These are phyloP conservation scores for Psilocybe subaeruginosa DNA, from an alignment of 768 basidiomycete species.

Conservation along the genomic window DNA sequence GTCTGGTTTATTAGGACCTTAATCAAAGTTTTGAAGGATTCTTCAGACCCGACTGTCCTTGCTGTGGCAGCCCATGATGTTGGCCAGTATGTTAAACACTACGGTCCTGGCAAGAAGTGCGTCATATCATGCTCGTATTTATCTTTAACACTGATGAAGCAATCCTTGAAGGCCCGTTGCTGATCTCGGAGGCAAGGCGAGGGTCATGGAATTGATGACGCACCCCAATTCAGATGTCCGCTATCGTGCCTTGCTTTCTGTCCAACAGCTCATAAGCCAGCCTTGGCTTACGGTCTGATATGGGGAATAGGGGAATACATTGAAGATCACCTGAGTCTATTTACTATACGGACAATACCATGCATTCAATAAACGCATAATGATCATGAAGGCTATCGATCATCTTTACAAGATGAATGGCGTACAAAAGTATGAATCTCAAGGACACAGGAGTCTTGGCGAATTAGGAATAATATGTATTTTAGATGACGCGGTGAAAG, in stretches of 20 bases:
- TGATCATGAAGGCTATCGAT: too few relatives aligned
- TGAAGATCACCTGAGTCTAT: not conserved
- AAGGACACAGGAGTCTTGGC: too few relatives aligned
- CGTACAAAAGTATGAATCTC: too few relatives aligned
- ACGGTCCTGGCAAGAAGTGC: conserved; percentile 91
- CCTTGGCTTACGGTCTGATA: conserved; percentile 69
- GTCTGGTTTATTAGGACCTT: conserved; percentile 54
- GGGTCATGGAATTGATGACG: conserved; percentile 92
- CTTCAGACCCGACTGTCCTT: conserved; percentile 75
- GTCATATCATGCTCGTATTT: conserved; percentile 22
- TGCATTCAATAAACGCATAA: not conserved
- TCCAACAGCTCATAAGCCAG: conserved; percentile 91
- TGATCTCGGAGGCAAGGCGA: conserved; percentile 84
- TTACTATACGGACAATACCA: conserved; percentile 1
- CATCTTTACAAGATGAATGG: too few relatives aligned
- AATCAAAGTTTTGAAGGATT: conserved; percentile 69
- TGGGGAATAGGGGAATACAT: not conserved
- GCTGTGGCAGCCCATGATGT: conserved; percentile 94
- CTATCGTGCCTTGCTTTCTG: conserved; percentile 89
- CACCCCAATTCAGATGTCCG: conserved; percentile 87
- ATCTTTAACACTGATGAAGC: conserved; percentile 5
- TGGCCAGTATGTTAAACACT: conserved; percentile 92
- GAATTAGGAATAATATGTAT: too few relatives aligned
- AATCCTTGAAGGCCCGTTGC: conserved; percentile 62
- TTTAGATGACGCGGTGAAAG: too few relatives aligned